Percentiles rank a stretch among this genome's conserved stretches.
Conservation (phyloP, 768 basidiomycete species). For the Mycena belliarum region DNA sequence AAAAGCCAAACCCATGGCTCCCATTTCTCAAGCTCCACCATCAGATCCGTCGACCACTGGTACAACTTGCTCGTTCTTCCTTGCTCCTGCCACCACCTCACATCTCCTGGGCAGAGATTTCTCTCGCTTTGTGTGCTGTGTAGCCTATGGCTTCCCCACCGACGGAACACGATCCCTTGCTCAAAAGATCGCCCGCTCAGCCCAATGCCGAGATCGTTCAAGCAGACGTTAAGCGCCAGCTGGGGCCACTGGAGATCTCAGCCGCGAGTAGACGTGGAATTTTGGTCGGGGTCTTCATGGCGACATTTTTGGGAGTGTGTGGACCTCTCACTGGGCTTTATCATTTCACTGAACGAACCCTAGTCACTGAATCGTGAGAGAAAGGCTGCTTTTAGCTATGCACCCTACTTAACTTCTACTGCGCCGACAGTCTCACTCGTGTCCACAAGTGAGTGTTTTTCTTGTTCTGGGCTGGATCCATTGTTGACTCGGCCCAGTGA, state of each 20-base stretch:
- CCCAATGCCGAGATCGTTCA: neutral
- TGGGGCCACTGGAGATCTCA: slow-evolving; percentile 18
- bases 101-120: neutral
- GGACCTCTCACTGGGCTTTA: neutral
- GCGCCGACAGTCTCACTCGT: slow-evolving; percentile 12
- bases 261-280: slow-evolving; percentile 7
- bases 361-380: slow-evolving; percentile 22
- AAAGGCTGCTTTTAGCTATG: neutral
- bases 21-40: no score
- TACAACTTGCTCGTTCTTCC: neutral
- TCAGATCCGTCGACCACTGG: no score
- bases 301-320: slow-evolving; percentile 17
- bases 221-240: neutral
- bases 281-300: slow-evolving; percentile 13
- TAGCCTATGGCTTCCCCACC: slow-evolving; percentile 3
- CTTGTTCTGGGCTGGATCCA: neutral
- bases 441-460: slow-evolving; percentile 13
- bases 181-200: neutral
- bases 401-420: neutral
- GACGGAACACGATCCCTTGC: slow-evolving; percentile 18
- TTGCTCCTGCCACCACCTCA: neutral
- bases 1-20: no score
- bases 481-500: slow-evolving; percentile 42
- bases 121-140: neutral
- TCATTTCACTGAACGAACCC: neutral